Evolutionary conservation across 768 basidiomycete species (phyloP).

Genomic region (Chalciporus piperatus): DNA sequence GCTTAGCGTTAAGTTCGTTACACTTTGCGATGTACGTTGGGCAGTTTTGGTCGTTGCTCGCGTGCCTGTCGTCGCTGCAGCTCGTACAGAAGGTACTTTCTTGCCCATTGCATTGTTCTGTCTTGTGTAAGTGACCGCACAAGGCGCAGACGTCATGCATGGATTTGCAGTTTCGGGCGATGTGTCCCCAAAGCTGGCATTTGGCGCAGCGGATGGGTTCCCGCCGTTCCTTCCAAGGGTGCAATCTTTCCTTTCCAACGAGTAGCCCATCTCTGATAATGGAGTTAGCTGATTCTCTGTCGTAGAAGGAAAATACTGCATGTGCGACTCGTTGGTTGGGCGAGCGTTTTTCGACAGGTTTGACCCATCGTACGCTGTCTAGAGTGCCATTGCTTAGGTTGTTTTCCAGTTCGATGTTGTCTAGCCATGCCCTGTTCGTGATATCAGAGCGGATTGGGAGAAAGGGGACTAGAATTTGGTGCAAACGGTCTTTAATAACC

Average conservation of each 20-base stretch:
- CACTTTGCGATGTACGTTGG: background rate
- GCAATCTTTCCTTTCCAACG: background rate
- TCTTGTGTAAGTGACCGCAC: background rate
- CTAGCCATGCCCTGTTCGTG: background rate
- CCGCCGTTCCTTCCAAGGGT: background rate
- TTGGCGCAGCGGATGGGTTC: background rate
- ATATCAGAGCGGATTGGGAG: background rate
- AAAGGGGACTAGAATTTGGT: too few species aligned
- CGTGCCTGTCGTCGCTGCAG: background rate
- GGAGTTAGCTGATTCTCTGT: background rate
- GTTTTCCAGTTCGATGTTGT: background rate
- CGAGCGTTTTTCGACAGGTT: accelerated
- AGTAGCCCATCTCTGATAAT: background rate
- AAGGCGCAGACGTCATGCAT: background rate
- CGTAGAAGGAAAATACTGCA: background rate
- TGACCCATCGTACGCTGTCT: background rate
- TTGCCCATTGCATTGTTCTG: background rate
- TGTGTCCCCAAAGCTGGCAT: conserved; percentile 3
- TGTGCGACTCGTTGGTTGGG: background rate
- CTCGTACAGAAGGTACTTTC: background rate
- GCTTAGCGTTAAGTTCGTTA: background rate
- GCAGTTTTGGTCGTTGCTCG: background rate
- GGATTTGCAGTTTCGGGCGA: background rate
- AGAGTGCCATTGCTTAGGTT: background rate
- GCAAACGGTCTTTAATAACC: too few species aligned